Percentiles rank a stretch among this genome's conserved stretches.
Conservation (phyloP, 768 basidiomycete genomes). For the Leccinum boreale region DNA sequence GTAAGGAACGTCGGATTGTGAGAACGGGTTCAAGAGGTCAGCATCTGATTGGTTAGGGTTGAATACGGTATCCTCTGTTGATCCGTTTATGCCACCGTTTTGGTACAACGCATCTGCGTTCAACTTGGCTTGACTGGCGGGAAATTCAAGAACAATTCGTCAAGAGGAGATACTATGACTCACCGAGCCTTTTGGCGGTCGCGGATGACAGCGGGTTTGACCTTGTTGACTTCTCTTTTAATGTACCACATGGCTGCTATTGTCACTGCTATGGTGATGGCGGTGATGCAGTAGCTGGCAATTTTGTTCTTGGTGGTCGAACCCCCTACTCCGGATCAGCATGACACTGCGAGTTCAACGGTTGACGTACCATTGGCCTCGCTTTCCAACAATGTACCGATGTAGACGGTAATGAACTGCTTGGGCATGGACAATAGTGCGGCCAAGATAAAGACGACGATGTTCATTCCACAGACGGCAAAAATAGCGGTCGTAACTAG, state of each 20-base stretch:
- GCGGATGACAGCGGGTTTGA: slow-evolving; percentile 66
- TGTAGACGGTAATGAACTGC: slow-evolving; percentile 89
- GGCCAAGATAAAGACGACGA: slow-evolving; percentile 73
- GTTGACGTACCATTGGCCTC: slow-evolving; percentile 32
- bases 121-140: slow-evolving; percentile 52
- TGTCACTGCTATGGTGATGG: slow-evolving; percentile 67
- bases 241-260: slow-evolving; percentile 84
- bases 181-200: slow-evolving; percentile 69
- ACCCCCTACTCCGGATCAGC: slow-evolving; percentile 16
- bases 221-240: slow-evolving; percentile 61
- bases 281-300: slow-evolving; percentile 68
- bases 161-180: slow-evolving; percentile 5
- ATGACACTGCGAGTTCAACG: background rate
- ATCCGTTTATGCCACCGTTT: slow-evolving; percentile 26
- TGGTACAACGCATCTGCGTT: slow-evolving; percentile 32
- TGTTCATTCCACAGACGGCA: slow-evolving; percentile 84
- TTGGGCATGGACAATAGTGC: slow-evolving; percentile 84
- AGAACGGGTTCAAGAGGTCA: slow-evolving; percentile 33
- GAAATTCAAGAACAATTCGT: slow-evolving; percentile 3
- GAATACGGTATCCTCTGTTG: slow-evolving; percentile 33
- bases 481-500: slow-evolving; percentile 86
- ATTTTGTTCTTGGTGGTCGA: slow-evolving; percentile 48
- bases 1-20: slow-evolving; percentile 30
- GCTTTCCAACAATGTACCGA: slow-evolving; percentile 73
- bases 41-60: slow-evolving; percentile 39